Conservation (phyloP, 306 rosid genomes). For the Prunus padus region DNA sequence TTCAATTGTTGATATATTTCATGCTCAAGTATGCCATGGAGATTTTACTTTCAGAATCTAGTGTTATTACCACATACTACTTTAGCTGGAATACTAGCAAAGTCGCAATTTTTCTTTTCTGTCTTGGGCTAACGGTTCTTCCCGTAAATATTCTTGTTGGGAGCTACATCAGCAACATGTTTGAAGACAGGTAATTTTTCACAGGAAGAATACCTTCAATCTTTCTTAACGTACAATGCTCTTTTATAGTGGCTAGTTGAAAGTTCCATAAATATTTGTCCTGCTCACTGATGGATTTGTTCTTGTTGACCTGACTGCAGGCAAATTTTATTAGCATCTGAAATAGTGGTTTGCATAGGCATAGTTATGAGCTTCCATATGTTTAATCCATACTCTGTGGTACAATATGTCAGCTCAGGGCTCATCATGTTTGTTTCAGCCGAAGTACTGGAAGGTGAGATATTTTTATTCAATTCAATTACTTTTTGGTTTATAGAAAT, state of each 20-base stretch:
- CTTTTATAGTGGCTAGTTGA: neutral
- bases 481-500: constrained; percentile 17
- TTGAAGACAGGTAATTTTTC: constrained; percentile 80
- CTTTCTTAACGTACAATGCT: neutral
- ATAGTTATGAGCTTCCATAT: constrained; percentile 72
- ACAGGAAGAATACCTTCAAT: neutral
- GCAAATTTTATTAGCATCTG: constrained; percentile 87
- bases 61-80: constrained; percentile 91
- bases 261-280: constrained; percentile 15
- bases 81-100: constrained; percentile 85
- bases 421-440: constrained; percentile 94
- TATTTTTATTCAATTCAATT: constrained; percentile 10
- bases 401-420: constrained; percentile 88
- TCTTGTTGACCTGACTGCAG: constrained; percentile 44
- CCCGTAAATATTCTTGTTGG: constrained; percentile 87
- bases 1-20: constrained; percentile 91
- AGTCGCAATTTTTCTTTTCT: constrained; percentile 94
- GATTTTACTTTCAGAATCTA: constrained; percentile 89
- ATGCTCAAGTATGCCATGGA: constrained; percentile 99
- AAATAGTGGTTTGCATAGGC: constrained; percentile 72
- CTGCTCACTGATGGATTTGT: constrained; percentile 10
- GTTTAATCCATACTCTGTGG: constrained; percentile 59
- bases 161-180: constrained; percentile 94
- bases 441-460: constrained; percentile 97
- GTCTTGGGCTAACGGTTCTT: constrained; percentile 93